phyloP scores from a whole-genome alignment of 768 basidiomycete species.

The Suillus ampliporus region DNA sequence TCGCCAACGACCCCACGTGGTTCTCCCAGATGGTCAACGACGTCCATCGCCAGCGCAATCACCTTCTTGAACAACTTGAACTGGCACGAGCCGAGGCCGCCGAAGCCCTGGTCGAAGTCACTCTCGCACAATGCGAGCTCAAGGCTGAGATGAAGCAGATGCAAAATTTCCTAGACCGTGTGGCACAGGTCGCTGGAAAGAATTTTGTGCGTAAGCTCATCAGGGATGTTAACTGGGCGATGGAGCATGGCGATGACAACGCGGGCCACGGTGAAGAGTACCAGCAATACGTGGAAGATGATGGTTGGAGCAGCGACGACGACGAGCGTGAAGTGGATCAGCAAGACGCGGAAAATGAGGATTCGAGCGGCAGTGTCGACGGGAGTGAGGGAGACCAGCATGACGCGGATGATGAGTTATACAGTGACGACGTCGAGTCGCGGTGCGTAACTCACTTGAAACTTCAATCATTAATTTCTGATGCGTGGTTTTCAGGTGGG shows the following conservation, averaged over 20 bases:
- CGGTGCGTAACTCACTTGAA: not conserved
- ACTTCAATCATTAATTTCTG: not conserved
- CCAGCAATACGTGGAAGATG: conserved; percentile 1
- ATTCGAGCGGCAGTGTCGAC: not conserved
- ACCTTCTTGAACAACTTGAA: conserved; percentile 28
- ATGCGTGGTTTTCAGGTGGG: not conserved
- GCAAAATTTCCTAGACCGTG: conserved; percentile 31
- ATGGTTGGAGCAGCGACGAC: conserved; percentile 5
- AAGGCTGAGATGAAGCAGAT: conserved; percentile 26
- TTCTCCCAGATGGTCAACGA: conserved; percentile 32
- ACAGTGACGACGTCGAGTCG: too few species aligned
- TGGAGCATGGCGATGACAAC: conserved; percentile 7
- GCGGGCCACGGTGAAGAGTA: conserved; percentile 4
- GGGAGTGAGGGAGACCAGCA: not conserved
- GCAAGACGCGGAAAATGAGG: not conserved
- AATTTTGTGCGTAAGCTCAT: conserved; percentile 35
- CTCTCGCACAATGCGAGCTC: conserved; percentile 33
- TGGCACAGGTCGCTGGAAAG: conserved; percentile 30
- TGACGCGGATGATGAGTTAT: not conserved
- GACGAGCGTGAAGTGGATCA: conserved; percentile 1
- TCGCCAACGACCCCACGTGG: conserved; percentile 35
- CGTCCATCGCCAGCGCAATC: conserved; percentile 30
- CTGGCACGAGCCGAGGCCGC: conserved; percentile 22
- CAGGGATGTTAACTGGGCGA: conserved; percentile 20
- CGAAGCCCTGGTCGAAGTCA: conserved; percentile 31